Conservation (phyloP, 306 rosid genomes). For the Glycine soja region DNA sequence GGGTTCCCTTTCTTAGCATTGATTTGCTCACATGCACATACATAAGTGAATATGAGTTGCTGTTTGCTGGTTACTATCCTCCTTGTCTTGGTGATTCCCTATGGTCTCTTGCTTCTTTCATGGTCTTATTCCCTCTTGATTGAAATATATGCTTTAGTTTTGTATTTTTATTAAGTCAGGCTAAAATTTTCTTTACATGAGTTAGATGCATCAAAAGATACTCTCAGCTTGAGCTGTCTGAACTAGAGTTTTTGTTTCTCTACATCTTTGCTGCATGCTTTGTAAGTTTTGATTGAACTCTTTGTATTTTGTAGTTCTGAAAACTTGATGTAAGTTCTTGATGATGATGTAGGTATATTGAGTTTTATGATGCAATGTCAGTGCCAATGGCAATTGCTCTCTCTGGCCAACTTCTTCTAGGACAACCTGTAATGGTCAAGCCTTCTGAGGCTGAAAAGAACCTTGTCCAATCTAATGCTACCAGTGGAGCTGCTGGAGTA, state of each 20-base stretch:
- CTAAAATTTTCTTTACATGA: conserved; percentile 75
- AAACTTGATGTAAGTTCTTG: conserved; percentile 53
- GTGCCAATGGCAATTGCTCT: conserved; percentile 99
- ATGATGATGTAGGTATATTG: conserved; percentile 88
- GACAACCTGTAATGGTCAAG: conserved; percentile 99
- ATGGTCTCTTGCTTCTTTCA: conserved; percentile 40
- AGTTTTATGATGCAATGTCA: conserved; percentile 95
- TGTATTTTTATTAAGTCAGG: conserved; percentile 48
- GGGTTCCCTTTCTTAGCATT: conserved; percentile 28
- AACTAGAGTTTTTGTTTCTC: conserved; percentile 80
- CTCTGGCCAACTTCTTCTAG: conserved; percentile 92
- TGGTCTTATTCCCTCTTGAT: conserved; percentile 38
- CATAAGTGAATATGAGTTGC: conserved; percentile 29
- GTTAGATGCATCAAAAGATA: conserved; percentile 86
- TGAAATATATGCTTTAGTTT: conserved; percentile 42
- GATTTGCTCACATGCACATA: background rate
- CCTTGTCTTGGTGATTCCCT: conserved; percentile 12
- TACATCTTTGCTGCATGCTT: conserved; percentile 76
- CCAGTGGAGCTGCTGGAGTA: conserved; percentile 69
- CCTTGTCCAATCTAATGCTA: conserved; percentile 86
- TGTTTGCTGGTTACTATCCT: background rate
- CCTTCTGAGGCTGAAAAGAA: conserved; percentile 99
- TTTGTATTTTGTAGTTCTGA: conserved; percentile 43
- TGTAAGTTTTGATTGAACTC: conserved; percentile 68
- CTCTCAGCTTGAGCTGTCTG: conserved; percentile 85